Evolutionary conservation across 306 rosid genomes (phyloP).

Genomic region (Prunus padus): DNA sequence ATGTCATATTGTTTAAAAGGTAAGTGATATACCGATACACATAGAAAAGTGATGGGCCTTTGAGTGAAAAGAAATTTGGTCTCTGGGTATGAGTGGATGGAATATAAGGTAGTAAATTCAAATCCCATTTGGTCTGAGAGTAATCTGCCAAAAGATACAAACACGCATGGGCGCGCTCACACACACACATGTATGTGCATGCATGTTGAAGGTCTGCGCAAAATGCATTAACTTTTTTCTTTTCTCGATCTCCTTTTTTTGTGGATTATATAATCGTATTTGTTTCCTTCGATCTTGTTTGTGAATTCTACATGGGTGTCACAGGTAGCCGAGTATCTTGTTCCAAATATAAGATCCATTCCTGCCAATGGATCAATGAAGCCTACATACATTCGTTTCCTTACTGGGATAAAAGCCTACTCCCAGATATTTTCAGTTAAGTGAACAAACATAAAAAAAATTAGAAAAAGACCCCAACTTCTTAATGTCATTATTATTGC

Average conservation of each 20-base stretch:
- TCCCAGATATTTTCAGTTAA: slow-evolving; percentile 91
- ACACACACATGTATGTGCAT: neutral
- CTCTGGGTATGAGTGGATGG: neutral
- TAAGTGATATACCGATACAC: neutral
- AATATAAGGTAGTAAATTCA: neutral
- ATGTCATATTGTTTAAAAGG: neutral
- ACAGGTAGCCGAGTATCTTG: slow-evolving; percentile 86
- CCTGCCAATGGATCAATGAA: slow-evolving; percentile 60
- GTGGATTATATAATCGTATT: neutral
- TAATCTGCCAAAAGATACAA: neutral
- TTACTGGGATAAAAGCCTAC: slow-evolving; percentile 90
- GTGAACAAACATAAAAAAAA: slow-evolving; percentile 17
- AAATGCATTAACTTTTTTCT: neutral
- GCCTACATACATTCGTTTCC: slow-evolving; percentile 85
- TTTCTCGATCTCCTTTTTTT: neutral
- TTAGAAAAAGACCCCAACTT: neutral
- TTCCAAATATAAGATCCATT: slow-evolving; percentile 78
- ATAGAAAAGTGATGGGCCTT: neutral
- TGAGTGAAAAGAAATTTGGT: neutral
- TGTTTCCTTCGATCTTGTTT: slow-evolving; percentile 11
- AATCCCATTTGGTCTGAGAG: neutral
- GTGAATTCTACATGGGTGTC: slow-evolving; percentile 17
- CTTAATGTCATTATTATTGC: slow-evolving; percentile 2
- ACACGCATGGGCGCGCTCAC: neutral
- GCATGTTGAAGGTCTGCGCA: neutral